Base-by-base conservation (phyloP, 108 stramenopile genomes). In the Tribonema minus region DNA sequence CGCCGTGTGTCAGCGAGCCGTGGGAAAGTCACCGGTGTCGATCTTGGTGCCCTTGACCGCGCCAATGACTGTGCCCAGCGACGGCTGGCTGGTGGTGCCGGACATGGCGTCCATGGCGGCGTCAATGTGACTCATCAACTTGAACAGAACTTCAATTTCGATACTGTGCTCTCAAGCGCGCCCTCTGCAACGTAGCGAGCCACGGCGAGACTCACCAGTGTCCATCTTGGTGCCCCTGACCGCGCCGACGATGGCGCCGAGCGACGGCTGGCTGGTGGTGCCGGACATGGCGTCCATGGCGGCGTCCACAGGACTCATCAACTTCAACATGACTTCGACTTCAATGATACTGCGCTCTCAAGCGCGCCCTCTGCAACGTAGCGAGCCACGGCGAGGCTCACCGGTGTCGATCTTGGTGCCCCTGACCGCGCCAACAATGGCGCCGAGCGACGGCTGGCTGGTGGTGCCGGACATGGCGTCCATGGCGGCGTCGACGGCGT, bases 391-490 rank as follows among this genome's bases (percentile, higher is more conserved):
- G n/a, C 94, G 5, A 90, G 58, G 2, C 72, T 27, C n/a, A 93
- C 91, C 7, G 91, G 89, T 59, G 82, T 66, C 0, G 92, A 87
- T 25, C 89, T 87, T 3, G 91, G 94, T 91, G 12, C 92, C 90
- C 61, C 81, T 65, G 0, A 93, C 87, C 25, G 90, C 88, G 3
- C 91, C 93, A 26, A 95, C 92, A 33, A 98, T 76, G 54, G 98
- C 96, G 6, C 95, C 95, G 72, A 98, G 77, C 65, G 90, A 87
- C 34, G 98, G 96, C 77, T 98, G 98, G 9, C 93, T 88, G 15
- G 98, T 97, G 26, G 91, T 93, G 29, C 95, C 96, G 35, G 91
- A 88, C 93, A 98, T 91, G 46, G 94, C 92, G 82, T 96, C 96
- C 12, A 86, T 89, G 25, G 93, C 93, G 9, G 88, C 88, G 84